Percentiles rank a stretch among this genome's conserved stretches.
Evolutionary conservation across 1,284 basidiomycete genomes (phyloP).

Genomic region (Coniferiporia weirii): DNA sequence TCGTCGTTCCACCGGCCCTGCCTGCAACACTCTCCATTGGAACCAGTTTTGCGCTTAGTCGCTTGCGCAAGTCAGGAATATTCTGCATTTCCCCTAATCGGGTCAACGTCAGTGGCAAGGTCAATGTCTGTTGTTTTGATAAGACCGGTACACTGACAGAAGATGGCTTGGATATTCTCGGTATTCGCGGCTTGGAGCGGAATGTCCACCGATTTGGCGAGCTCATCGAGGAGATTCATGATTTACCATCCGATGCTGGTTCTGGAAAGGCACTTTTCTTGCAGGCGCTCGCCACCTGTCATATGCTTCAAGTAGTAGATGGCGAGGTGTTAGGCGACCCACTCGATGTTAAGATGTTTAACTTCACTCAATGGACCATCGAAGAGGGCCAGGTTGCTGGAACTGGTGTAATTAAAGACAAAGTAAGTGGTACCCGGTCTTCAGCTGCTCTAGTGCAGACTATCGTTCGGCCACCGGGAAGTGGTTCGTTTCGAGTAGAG

Average conservation of each 20-base stretch:
- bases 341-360: constrained; percentile 96
- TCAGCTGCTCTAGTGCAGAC: constrained; percentile 93
- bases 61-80: constrained; percentile 85
- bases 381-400: constrained; percentile 83
- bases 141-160: constrained; percentile 99
- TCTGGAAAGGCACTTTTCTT: constrained; percentile 82
- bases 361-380: constrained; percentile 93
- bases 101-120: constrained; percentile 94
- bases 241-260: constrained; percentile 67
- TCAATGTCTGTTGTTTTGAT: constrained; percentile 99
- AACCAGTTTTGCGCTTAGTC: constrained; percentile 90
- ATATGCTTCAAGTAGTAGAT: constrained; percentile 90
- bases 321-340: constrained; percentile 93
- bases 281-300: constrained; percentile 94
- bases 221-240: constrained; percentile 81
- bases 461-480: constrained; percentile 93
- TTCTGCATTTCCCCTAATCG: constrained; percentile 97
- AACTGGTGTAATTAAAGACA: constrained; percentile 64
- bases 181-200: constrained; percentile 80
- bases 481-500: constrained; percentile 83
- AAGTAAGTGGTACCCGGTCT: constrained; percentile 57
- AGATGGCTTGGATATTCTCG: constrained; percentile 96
- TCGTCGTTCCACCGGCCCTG: constrained; percentile 96
- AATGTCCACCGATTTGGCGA: constrained; percentile 81
- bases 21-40: constrained; percentile 98